Evolutionary conservation across 331 rosid species (phyloP).

Genomic region (Spiraea crenata): DNA sequence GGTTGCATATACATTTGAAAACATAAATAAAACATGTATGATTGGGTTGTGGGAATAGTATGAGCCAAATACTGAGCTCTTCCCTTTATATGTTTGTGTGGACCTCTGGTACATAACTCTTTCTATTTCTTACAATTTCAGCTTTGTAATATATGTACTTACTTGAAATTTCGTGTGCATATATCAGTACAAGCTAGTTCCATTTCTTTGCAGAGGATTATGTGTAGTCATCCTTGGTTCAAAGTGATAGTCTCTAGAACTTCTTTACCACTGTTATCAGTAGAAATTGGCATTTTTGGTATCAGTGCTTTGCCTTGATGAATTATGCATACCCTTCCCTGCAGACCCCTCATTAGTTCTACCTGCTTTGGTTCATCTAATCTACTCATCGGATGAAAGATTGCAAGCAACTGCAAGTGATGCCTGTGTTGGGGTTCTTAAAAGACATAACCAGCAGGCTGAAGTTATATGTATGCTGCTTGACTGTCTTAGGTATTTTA

Average conservation of each 20-base stretch:
- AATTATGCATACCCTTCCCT: constrained; percentile 27
- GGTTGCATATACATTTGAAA: neutral
- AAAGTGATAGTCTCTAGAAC: neutral
- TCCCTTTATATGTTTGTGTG: neutral
- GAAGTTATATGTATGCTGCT: constrained; percentile 68
- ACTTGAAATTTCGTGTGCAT: too few relatives aligned
- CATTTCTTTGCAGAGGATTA: neutral
- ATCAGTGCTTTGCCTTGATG: constrained; percentile 21
- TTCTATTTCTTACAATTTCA: too few relatives aligned
- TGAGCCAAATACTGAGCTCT: neutral
- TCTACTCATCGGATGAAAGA: constrained; percentile 52
- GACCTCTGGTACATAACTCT: neutral
- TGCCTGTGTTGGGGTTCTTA: constrained; percentile 62
- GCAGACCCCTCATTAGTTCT: constrained; percentile 79
- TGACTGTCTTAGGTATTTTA: constrained; percentile 70
- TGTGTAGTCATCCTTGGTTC: neutral
- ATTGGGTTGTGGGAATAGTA: neutral
- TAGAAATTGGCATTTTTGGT: constrained; percentile 5
- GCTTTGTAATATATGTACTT: too few relatives aligned
- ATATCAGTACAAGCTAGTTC: neutral
- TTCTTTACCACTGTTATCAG: neutral
- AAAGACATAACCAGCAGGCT: constrained; percentile 55
- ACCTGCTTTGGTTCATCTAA: constrained; percentile 57
- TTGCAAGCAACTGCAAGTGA: constrained; percentile 56
- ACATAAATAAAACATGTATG: neutral